A percentile compares a stretch with the other conserved stretches of the same genome.
These are phyloP conservation scores for Stipa capillata DNA, from an alignment of 176 grass and related monocot genomes.

Conservation along the genomic window DNA sequence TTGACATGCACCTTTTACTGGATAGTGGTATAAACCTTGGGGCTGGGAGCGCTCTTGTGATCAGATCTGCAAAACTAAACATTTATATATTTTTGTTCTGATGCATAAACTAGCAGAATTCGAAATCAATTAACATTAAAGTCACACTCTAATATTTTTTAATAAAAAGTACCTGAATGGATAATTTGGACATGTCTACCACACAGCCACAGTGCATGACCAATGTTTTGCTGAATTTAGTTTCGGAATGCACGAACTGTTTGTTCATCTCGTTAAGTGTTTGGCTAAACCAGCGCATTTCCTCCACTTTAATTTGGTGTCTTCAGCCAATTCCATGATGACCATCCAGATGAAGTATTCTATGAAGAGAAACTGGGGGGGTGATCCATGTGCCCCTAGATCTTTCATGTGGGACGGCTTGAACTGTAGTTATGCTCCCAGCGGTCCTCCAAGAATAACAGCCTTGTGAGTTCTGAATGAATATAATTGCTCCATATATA, in stretches of 20 bases:
- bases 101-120: neutral
- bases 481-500: too few relatives aligned
- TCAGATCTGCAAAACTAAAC: too few relatives aligned
- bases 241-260: neutral
- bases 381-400: slow-evolving; percentile 17
- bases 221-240: neutral
- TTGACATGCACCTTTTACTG: too few relatives aligned
- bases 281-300: neutral
- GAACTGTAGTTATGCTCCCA: neutral
- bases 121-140: neutral
- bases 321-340: slow-evolving; percentile 12
- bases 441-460: neutral
- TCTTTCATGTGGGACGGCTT: slow-evolving; percentile 17
- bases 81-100: too few relatives aligned
- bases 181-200: neutral
- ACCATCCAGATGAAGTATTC: neutral
- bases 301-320: neutral
- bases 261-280: neutral
- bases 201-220: neutral
- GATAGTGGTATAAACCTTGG: neutral
- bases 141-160: neutral
- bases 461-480: too few relatives aligned
- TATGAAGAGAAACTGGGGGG: slow-evolving; percentile 25
- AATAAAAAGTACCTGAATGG: neutral
- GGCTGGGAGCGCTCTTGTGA: too few relatives aligned